These are phyloP conservation scores for Aquanectria penicillioides DNA, from an alignment of 2,329 filamentous ascomycete species.

Conservation along the genomic window DNA sequence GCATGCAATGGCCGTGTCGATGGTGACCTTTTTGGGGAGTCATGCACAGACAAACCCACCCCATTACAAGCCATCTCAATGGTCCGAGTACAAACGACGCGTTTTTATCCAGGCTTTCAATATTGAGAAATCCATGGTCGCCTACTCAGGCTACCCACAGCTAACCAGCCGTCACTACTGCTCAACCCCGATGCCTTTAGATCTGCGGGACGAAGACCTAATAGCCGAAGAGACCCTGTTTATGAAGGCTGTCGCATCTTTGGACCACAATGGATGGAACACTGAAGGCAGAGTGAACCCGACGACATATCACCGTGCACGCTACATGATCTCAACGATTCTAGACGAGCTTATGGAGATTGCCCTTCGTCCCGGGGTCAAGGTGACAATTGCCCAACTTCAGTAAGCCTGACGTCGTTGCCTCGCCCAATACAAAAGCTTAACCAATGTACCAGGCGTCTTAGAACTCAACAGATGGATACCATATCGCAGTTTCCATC, in stretches of 20 bases:
- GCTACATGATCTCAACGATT: slow-evolving; percentile 35
- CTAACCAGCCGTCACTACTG: slow-evolving; percentile 62
- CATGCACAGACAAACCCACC: not conserved
- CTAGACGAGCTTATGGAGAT: slow-evolving; percentile 44
- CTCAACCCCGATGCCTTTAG: slow-evolving; percentile 62
- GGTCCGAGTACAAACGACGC: slow-evolving; percentile 30
- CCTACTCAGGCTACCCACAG: slow-evolving; percentile 66
- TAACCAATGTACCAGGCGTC: no score
- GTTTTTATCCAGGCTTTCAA: slow-evolving; percentile 50
- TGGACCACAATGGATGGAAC: slow-evolving; percentile 65
- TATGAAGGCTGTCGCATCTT: slow-evolving; percentile 28
- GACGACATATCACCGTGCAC: slow-evolving; percentile 43
- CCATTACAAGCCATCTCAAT: slow-evolving; percentile 17
- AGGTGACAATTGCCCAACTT: not conserved
- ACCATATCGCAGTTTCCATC: slow-evolving; percentile 9
- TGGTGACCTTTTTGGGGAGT: slow-evolving; percentile 20
- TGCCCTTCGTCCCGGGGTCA: slow-evolving; percentile 26
- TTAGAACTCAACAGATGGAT: slow-evolving; percentile 1
- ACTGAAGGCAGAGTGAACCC: slow-evolving; percentile 48
- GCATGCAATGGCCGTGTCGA: slow-evolving; percentile 14
- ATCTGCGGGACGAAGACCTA: slow-evolving; percentile 61
- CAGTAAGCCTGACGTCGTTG: slow-evolving; percentile 1
- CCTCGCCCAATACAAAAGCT: not conserved
- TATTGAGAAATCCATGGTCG: slow-evolving; percentile 60
- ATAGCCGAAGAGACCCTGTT: slow-evolving; percentile 51